Base-by-base conservation (phyloP, 2,329 filamentous ascomycete species). In the Corynespora cassiicola region DNA sequence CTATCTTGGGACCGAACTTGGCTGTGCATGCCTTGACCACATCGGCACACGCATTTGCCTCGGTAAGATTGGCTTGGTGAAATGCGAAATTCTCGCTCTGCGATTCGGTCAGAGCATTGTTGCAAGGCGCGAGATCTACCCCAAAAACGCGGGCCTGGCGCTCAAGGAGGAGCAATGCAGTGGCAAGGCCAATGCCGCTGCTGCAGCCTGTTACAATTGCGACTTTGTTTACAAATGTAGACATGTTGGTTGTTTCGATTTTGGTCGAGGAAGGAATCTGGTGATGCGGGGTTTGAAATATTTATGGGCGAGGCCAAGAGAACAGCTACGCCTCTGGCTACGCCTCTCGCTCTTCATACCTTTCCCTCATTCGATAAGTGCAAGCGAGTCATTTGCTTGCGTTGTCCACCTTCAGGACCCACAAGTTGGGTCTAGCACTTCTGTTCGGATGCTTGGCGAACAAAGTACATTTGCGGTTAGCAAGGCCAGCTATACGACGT, bases 131-230 rank as follows among this genome's bases (percentile, higher is more conserved):
- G 17, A 63, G 41, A 30, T 63, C 59, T 33, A 63, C 54, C 20
- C 58, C 59, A 39, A 63, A 63, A 31, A 63, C 58, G 3, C 47
- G 40, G 19, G 59, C 59, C 24, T 51, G 45, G 9, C 57, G 51
- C 20, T 51, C 36, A 1, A 61, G 50, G 15, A 63, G 54, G 6
- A 60, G 38, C 7, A 43, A 47, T 1, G 56, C 46, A 10, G 59
- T 63, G 17, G 57, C 58, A 14, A 61, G 57, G 21, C 58, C 58
- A 26, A 63, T 63, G 15, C 58, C 58, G 30, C 51, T 56, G 44
- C 57, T 57, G 54, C 58, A 63, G 18, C 58, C 58, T 8, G 58
- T 63, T 7, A 63, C 20, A 29, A 63, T 52, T 12, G 52, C 52
- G 23, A 63, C 51, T 42, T 58, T 61, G 32, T 54, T 50, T 21